Percentiles rank a stretch among this genome's conserved stretches.
Evolutionary conservation across 2,329 filamentous ascomycete genomes (phyloP).

Genomic region (Penicillium sp.): DNA sequence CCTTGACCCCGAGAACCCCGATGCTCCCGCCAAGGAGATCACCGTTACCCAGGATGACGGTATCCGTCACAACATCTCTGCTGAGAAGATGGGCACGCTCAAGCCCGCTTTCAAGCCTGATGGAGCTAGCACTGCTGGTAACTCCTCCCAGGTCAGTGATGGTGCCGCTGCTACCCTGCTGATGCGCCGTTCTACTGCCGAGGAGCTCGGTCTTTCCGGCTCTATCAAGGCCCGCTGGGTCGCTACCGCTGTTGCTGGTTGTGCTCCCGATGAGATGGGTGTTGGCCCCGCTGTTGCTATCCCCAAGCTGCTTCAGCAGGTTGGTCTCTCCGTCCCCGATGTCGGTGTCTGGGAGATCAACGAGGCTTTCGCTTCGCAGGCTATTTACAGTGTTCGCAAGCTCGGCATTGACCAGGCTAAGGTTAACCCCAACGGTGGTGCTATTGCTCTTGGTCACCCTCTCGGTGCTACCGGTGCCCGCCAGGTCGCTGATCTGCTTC

Average conservation of each 20-base stretch:
- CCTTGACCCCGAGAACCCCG: slow-evolving; percentile 62
- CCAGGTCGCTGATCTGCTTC: slow-evolving; percentile 73
- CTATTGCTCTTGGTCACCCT: slow-evolving; percentile 91
- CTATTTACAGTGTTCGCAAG: slow-evolving; percentile 69
- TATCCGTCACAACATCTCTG: slow-evolving; percentile 66
- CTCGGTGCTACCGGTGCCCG: slow-evolving; percentile 84
- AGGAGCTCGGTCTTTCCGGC: slow-evolving; percentile 66
- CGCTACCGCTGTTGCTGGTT: slow-evolving; percentile 72
- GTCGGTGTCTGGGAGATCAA: slow-evolving; percentile 92
- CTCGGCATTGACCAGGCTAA: slow-evolving; percentile 61
- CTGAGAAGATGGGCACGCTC: slow-evolving; percentile 73
- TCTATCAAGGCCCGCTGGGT: slow-evolving; percentile 83
- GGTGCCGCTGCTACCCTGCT: slow-evolving; percentile 81
- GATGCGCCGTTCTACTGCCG: slow-evolving; percentile 80
- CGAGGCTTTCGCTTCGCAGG: slow-evolving; percentile 70
- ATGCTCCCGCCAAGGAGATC: slow-evolving; percentile 59
- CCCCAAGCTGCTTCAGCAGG: slow-evolving; percentile 71
- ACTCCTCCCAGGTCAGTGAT: slow-evolving; percentile 81
- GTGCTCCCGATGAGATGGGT: slow-evolving; percentile 90
- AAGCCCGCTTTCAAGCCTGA: slow-evolving; percentile 81
- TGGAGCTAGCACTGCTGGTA: slow-evolving; percentile 81
- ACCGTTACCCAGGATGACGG: slow-evolving; percentile 80
- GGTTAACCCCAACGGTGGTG: slow-evolving; percentile 90
- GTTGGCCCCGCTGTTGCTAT: slow-evolving; percentile 85
- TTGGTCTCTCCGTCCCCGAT: slow-evolving; percentile 67